A percentile compares a stretch with the other conserved stretches of the same genome.
Evolutionary conservation across 1,284 basidiomycete species (phyloP).

Genomic region (Cutaneotrichosporon mucoides): DNA sequence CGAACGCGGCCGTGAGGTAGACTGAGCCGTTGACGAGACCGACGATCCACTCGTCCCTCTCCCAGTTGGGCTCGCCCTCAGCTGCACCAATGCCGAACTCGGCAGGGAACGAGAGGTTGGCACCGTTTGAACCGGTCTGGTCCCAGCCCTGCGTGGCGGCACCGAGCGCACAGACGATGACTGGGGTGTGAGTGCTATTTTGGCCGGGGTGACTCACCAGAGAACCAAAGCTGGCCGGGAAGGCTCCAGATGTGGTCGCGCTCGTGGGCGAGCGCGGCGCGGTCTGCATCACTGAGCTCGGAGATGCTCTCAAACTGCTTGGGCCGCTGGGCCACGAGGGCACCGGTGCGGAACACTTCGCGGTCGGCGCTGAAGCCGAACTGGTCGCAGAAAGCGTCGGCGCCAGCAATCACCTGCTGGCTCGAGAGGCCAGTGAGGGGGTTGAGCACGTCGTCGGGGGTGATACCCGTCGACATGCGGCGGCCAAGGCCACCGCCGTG

Average conservation of each 20-base stretch:
- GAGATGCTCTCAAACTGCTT: slow-evolving; percentile 53
- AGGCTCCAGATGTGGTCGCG: slow-evolving; percentile 63
- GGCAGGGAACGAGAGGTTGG: slow-evolving; percentile 62
- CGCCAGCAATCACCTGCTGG: not conserved
- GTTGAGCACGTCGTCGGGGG: slow-evolving; percentile 15
- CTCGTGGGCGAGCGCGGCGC: slow-evolving; percentile 53
- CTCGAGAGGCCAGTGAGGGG: slow-evolving; percentile 21
- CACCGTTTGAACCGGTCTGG: slow-evolving; percentile 49
- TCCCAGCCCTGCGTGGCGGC: slow-evolving; percentile 44
- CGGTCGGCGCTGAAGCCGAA: slow-evolving; percentile 56
- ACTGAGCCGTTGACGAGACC: slow-evolving; percentile 72
- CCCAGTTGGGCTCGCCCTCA: not conserved
- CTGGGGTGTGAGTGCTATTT: not conserved
- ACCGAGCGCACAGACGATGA: slow-evolving; percentile 35
- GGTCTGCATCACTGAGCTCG: slow-evolving; percentile 61
- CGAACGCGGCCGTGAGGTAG: slow-evolving; percentile 56
- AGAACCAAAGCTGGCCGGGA: slow-evolving; percentile 47
- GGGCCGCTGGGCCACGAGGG: slow-evolving; percentile 60
- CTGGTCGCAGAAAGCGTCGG: slow-evolving; percentile 6
- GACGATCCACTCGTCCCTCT: slow-evolving; percentile 48
- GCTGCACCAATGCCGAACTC: slow-evolving; percentile 58
- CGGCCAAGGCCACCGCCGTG: not conserved
- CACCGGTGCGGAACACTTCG: slow-evolving; percentile 57
- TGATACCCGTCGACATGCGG: not conserved
- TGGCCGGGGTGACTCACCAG: slow-evolving; percentile 6